Percentiles rank a stretch among this genome's conserved stretches.
Conservation (phyloP, 2,329 filamentous ascomycete species). For the Paracamarosporium sp. region DNA sequence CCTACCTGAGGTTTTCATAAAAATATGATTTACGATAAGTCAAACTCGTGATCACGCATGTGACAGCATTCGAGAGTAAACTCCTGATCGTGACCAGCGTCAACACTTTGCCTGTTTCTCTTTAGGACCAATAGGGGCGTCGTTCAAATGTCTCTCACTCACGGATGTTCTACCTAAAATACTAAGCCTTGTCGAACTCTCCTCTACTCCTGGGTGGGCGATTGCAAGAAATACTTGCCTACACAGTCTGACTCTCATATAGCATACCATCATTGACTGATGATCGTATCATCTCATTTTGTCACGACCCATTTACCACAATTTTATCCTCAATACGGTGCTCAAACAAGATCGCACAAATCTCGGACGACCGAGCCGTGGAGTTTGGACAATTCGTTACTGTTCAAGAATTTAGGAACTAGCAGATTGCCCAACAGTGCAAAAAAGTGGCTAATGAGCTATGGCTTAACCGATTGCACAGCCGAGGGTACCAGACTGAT, state of each 20-base stretch:
- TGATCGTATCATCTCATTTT: conserved; percentile 3
- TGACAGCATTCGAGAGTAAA: too few species aligned
- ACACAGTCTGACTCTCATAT: background rate
- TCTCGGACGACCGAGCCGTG: conserved; percentile 7
- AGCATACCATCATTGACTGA: background rate
- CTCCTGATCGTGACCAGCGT: too few species aligned
- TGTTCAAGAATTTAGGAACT: conserved; percentile 10
- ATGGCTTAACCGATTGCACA: conserved; percentile 1
- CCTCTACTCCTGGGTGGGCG: too few species aligned
- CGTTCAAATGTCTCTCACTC: too few species aligned
- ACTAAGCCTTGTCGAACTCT: too few species aligned
- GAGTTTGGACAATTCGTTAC: conserved; percentile 7
- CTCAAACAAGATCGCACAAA: conserved; percentile 7
- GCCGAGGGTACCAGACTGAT: background rate
- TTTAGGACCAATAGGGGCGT: too few species aligned
- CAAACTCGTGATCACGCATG: too few species aligned
- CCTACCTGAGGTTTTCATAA: too few species aligned
- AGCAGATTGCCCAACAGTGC: conserved; percentile 2
- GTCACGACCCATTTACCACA: conserved; percentile 4
- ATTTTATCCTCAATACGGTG: conserved; percentile 1
- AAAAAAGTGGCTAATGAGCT: background rate
- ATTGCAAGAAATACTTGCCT: background rate
- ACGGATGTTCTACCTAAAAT: too few species aligned
- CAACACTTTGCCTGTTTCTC: too few species aligned
- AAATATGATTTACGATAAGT: too few species aligned